Base-by-base conservation (phyloP, 345 rosid genomes). In the Lepidium sativum region DNA sequence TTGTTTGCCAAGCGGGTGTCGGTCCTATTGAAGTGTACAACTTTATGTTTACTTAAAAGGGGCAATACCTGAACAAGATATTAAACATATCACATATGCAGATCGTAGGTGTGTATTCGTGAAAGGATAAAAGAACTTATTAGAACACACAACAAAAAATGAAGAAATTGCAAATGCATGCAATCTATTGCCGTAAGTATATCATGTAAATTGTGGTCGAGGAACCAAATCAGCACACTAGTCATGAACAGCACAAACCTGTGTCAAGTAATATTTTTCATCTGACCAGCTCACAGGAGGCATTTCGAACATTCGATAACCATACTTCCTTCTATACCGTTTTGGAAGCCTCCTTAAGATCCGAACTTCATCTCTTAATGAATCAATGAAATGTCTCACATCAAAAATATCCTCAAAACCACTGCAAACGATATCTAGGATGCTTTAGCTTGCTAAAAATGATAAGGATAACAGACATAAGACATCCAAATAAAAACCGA, bases 201-300 rank as follows among this genome's bases (percentile, higher is more conserved):
- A 40, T 13, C 34, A 29, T 16, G 53, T 6, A 40, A 27, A 29
- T 8, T 11, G 29, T 8, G 6, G 56, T 48, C 12, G 5, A 52
- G 10, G 53, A 54, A 14, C 1, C 13, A 25, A 41, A 52, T 41
- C 31, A 27, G 18, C 4, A 52, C n/a, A 40, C 31, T 29, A 16
- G 2, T 8, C 4, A 37, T 15, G 39, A 55, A 17, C 50, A 49
- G 31, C 39, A 68, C 72, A 55, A 56, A 94, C 97, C 99, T 88
- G 95, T 39, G 88, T 82, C 73, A 90, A 69, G 74, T 94, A 94
- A 70, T 94, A 94, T 21, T 80, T 86, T 43, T 85, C 92, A 69
- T 81, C 87, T 75, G 99, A 94, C 99, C 99, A 94, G 85, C 97
- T 90, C 60, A 94, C 84, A 35, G 99, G 99, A 40, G 95, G 83